These are phyloP conservation scores for Leccinum subtestaceum DNA, from an alignment of 768 basidiomycete genomes.

Conservation along the genomic window DNA sequence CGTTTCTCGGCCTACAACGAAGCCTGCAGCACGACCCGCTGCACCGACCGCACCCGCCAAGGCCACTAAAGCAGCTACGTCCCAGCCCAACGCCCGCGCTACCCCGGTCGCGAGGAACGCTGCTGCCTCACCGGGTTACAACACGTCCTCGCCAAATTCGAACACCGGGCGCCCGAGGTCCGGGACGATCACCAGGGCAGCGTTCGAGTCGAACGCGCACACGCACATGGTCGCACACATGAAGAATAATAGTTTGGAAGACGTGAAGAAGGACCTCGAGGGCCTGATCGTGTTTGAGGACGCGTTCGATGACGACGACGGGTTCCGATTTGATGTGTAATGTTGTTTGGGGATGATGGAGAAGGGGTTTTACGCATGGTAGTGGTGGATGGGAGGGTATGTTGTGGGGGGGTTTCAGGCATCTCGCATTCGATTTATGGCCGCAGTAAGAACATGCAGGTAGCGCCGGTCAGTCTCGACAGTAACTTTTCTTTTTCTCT, in stretches of 20 bases:
- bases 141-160: background rate
- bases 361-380: background rate
- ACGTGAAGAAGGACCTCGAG: constrained; percentile 32
- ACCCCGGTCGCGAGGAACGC: background rate
- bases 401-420: background rate
- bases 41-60: constrained; percentile 2
- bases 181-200: constrained; percentile 25
- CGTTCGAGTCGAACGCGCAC: constrained; percentile 24
- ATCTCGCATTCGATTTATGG: constrained; percentile 15
- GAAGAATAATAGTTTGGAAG: constrained; percentile 24
- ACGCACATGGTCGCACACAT: constrained; percentile 17
- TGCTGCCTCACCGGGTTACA: background rate
- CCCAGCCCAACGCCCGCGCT: background rate
- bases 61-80: constrained; percentile 6
- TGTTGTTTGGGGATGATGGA: background rate
- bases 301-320: constrained; percentile 27
- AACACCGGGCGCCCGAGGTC: constrained; percentile 16
- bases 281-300: constrained; percentile 30
- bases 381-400: background rate
- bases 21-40: constrained; percentile 8
- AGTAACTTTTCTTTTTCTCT: background rate
- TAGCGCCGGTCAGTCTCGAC: constrained; percentile 3
- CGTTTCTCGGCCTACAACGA: constrained; percentile 7
- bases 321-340: constrained; percentile 30
- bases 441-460: constrained; percentile 6